phyloP scores from a whole-genome alignment of 169 alveolate genomes.

The Babesia ovis region DNA sequence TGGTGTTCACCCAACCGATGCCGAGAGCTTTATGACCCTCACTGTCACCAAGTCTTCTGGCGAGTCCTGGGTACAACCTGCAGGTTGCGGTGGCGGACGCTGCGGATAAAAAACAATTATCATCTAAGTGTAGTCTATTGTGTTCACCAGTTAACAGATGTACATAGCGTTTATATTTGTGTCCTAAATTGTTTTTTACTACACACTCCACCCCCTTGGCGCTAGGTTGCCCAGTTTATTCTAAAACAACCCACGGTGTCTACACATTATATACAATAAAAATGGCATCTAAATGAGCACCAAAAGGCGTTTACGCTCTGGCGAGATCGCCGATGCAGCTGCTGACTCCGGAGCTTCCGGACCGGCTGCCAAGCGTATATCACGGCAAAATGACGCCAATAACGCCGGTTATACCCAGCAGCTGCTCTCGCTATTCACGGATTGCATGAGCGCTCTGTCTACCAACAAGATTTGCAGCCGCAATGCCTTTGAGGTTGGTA shows the following conservation, averaged over 20 bases:
- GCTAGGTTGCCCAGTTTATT: no score
- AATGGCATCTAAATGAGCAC: neutral
- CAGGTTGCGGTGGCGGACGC: conserved; percentile 95
- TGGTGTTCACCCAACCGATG: conserved; percentile 97
- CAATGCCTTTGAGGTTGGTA: conserved; percentile 83
- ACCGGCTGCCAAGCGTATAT: neutral
- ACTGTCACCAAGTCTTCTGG: conserved; percentile 85
- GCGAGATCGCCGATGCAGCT: neutral
- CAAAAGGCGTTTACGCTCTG: conserved; percentile 13
- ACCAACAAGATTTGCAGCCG: conserved; percentile 80
- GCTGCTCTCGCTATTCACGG: conserved; percentile 73
- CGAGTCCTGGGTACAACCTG: conserved; percentile 85
- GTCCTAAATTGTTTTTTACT: no score
- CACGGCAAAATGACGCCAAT: neutral
- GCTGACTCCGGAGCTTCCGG: neutral
- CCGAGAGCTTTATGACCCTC: conserved; percentile 88
- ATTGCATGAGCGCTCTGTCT: conserved; percentile 79
- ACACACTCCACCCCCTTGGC: no score
- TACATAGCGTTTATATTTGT: no score
- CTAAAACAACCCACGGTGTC: no score
- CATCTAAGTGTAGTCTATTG: no score
- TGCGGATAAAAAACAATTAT: conserved; percentile 78
- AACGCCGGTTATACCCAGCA: conserved; percentile 58
- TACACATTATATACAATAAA: no score
- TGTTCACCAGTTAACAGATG: no score